Base-by-base conservation (phyloP, 345 rosid genomes). In the Gossypium herbaceum region DNA sequence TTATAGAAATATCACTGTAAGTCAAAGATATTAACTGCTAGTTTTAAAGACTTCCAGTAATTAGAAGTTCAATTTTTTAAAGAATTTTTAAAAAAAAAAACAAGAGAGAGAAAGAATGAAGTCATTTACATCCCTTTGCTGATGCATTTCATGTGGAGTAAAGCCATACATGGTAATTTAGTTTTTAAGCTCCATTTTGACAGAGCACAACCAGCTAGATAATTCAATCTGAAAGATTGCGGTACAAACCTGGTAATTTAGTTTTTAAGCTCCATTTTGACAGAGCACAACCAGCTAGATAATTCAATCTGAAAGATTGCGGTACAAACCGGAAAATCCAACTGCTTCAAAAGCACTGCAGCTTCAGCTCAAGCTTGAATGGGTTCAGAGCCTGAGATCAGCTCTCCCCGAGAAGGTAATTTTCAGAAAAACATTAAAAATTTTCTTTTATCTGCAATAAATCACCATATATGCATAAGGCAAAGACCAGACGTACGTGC, bases 341-440 rank as follows among this genome's bases (percentile, higher is more conserved):
- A 79, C 85, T 85, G 94, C 86, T 93, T 96, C 72, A 96, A 93
- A 81, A 96, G 97, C 81, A 93, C 84, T 61, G 92, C 98, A 72
- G 99, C 97, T 86, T 93, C 99, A 76, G 98, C 99, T 86, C 99
- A 88, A 78, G 93, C 82, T 75, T 96, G 94, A 73, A 92, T 91
- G 71, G 97, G 90, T 83, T 96, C 97, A 74, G 92, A 86, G 82
- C 92, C 97, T 64, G 97, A 90, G 82, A 93, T 88, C 48, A 96
- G 86, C 86, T 89, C 88, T 19, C 85, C 86, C 98, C 89, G 89
- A 80, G 39, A 78, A 71, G 61, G 66, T 73, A 75, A 77, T 16
- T 34, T 39, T 20, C 8, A 64, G 44, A 74, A 76, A 59, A 12
- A 73, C 29, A 41, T 20, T 47, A 64, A 3, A 76, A 68, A 16